Conservation (phyloP, 1,284 basidiomycete species). For the Ustilago trichophora region DNA sequence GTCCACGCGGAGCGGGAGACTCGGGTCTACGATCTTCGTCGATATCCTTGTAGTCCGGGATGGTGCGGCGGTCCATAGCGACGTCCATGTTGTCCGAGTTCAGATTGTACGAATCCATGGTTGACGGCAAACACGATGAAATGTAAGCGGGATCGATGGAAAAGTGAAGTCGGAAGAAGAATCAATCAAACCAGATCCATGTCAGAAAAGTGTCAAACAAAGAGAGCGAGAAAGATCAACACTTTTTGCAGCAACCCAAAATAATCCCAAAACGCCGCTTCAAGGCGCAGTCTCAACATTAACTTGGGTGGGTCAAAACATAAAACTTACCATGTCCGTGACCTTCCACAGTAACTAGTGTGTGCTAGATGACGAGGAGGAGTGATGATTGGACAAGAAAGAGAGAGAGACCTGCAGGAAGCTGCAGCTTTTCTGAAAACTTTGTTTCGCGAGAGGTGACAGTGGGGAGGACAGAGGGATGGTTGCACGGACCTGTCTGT, state of each 20-base stretch:
- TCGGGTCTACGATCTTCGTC: slow-evolving; percentile 38
- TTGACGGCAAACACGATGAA: neutral
- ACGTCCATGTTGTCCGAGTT: slow-evolving; percentile 10
- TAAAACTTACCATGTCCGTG: slow-evolving; percentile 15
- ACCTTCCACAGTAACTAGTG: no score
- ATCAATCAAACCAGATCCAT: no score
- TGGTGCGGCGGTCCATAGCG: slow-evolving; percentile 14
- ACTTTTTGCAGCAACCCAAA: no score
- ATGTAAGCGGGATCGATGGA: no score
- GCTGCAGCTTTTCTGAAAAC: slow-evolving; percentile 21
- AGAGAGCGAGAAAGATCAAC: slow-evolving; percentile 6
- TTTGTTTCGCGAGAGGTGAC: slow-evolving; percentile 4
- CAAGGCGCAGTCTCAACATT: no score
- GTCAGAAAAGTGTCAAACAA: no score
- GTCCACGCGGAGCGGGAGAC: slow-evolving; percentile 24
- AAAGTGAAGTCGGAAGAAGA: no score
- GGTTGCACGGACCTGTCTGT: slow-evolving; percentile 12
- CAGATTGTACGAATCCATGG: slow-evolving; percentile 8
- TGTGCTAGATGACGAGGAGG: neutral
- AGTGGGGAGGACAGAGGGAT: no score
- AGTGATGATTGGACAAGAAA: neutral
- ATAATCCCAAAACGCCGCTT: no score
- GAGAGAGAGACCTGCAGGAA: slow-evolving; percentile 3
- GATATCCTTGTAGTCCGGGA: slow-evolving; percentile 41
- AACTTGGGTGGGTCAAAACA: no score